Percentiles rank a stretch among this genome's conserved stretches.
phyloP scores from a whole-genome alignment of 768 basidiomycete genomes.

The Gelatoporia subvermispora region DNA sequence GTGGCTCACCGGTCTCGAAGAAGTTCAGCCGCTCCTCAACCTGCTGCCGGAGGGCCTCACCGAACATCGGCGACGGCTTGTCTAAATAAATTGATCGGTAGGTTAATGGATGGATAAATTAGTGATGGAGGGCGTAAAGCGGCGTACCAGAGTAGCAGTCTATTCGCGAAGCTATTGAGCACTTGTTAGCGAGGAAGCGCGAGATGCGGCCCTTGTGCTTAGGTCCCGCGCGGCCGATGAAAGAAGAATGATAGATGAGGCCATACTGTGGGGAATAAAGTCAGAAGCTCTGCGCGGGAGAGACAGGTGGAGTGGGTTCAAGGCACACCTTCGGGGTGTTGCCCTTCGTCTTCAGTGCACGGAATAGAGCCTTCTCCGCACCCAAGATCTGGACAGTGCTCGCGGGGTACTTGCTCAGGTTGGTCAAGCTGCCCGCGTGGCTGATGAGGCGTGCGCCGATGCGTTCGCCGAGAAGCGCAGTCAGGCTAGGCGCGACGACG shows the following conservation, averaged over 20 bases:
- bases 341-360: slow-evolving; percentile 96
- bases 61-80: slow-evolving; percentile 86
- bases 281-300: background rate
- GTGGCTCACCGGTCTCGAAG: slow-evolving; percentile 88
- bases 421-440: slow-evolving; percentile 94
- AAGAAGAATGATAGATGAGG: slow-evolving; percentile 93
- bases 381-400: slow-evolving; percentile 97
- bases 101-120: background rate
- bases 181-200: slow-evolving; percentile 98
- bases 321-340: slow-evolving; percentile 87
- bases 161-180: slow-evolving; percentile 94
- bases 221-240: slow-evolving; percentile 91
- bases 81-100: slow-evolving; percentile 38
- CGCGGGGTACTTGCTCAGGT: slow-evolving; percentile 96
- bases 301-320: background rate
- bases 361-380: slow-evolving; percentile 96
- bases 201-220: slow-evolving; percentile 98
- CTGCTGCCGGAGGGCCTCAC: slow-evolving; percentile 88
- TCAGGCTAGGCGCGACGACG: slow-evolving; percentile 89
- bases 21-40: slow-evolving; percentile 94
- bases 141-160: slow-evolving; percentile 82
- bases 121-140: background rate
- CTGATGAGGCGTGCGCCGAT: slow-evolving; percentile 91
- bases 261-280: slow-evolving; percentile 63
- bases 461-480: slow-evolving; percentile 85